Evolutionary conservation across 805 yeast genomes (phyloP), one percentile per base, ranked within the genome.

Genomic region (Teunomyces pallodes): DNA sequence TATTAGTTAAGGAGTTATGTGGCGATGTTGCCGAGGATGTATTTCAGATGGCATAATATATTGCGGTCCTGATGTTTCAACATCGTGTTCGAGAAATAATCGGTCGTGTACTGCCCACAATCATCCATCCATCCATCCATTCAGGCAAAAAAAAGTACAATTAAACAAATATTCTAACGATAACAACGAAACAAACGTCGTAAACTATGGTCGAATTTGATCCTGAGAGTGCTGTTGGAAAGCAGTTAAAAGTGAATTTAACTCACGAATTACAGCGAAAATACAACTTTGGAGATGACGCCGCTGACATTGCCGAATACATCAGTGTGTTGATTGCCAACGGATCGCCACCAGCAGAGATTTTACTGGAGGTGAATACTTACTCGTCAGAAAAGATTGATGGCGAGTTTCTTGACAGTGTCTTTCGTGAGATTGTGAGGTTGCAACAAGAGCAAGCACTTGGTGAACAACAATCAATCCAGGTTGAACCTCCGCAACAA

Each of bases 261-360:
- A 59, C 65, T 16, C 64, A 64, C 32, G 77, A 73, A 54, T 58
- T 73, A 45, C 60, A 61, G 32, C 66, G 60, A 46, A 62, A 69
- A 39, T 72, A 54, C 56, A 64, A 60, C 51, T 62, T 66, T 27
- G 61, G 62, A 5, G 76, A 71, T 41, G 77, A 73, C 49, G 75
- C 77, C 16, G 66, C 68, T 40, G 85, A 83, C 55, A 83, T 84
- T 36, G 87, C 94, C 10, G 94, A 87, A 64, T 87, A 80, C 59
- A 81, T 87, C 48, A 76, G 83, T n/a, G 77, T 86, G 39, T 70
- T 87, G 63, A 84, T 87, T 51, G 83, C 84, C 10, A 85, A 84
- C 54, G 83, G 84, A 56, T 82, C 84, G 58, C 69, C 81, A 5
- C 78, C 84, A 9, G 75, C 72, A 13, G 86, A 83, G 46, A 83